Evolutionary conservation across 306 rosid species (phyloP).

Genomic region (Purshia tridentata): DNA sequence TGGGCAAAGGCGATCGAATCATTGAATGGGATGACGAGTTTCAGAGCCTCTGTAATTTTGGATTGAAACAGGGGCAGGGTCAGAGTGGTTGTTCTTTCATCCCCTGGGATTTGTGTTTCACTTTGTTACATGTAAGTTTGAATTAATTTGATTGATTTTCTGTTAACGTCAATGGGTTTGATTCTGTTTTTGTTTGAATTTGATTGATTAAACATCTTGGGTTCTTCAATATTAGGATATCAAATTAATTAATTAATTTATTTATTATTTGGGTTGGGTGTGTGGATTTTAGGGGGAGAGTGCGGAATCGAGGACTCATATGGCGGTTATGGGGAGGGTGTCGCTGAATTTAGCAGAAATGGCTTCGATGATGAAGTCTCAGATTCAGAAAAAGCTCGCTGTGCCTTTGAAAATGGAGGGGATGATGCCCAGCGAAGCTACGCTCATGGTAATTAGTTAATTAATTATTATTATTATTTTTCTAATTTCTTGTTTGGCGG

Average conservation of each 20-base stretch:
- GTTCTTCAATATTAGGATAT: background rate
- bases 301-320: slow-evolving; percentile 25
- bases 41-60: slow-evolving; percentile 26
- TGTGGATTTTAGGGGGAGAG: slow-evolving; percentile 32
- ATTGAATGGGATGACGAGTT: slow-evolving; percentile 47
- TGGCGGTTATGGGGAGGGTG: slow-evolving; percentile 50
- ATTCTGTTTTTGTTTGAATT: background rate
- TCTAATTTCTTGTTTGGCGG: background rate
- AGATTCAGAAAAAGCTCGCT: slow-evolving; percentile 46
- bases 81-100: background rate
- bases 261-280: too few species aligned
- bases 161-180: background rate
- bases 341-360: slow-evolving; percentile 44
- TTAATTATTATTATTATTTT: background rate
- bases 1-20: slow-evolving; percentile 8
- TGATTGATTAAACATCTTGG: background rate
- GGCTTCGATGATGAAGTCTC: slow-evolving; percentile 29
- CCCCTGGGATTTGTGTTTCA: slow-evolving; percentile 41
- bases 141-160: background rate
- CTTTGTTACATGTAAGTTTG: slow-evolving; percentile 52
- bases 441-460: slow-evolving; percentile 47
- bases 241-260: background rate
- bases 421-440: slow-evolving; percentile 37
- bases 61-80: slow-evolving; percentile 8
- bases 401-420: slow-evolving; percentile 49